Evolutionary conservation across 1,139 yeast genomes (phyloP).

Genomic region (Zygoascus sp.): DNA sequence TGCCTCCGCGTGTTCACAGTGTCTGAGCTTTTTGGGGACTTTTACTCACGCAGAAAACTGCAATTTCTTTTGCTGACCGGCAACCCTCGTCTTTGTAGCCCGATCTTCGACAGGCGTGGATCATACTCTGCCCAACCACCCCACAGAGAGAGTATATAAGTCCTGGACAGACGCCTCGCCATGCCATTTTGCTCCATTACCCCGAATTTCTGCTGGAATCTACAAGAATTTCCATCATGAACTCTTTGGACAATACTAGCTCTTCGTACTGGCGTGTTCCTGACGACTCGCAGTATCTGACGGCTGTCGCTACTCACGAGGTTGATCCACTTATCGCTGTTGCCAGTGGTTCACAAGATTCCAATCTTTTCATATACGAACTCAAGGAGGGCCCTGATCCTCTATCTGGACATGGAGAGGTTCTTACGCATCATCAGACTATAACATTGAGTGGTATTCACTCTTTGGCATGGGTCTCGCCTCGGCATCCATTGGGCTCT

Average conservation of each 20-base stretch:
- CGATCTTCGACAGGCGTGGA: not conserved
- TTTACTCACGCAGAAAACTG: not conserved
- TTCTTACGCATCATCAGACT: conserved; percentile 69
- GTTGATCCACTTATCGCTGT: conserved; percentile 53
- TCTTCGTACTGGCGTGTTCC: conserved; percentile 64
- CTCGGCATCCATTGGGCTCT: conserved; percentile 33
- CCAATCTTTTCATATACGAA: conserved; percentile 63
- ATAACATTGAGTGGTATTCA: conserved; percentile 65
- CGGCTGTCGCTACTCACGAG: conserved; percentile 49
- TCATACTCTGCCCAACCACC: not conserved
- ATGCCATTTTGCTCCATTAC: too few species aligned
- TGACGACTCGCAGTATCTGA: conserved; percentile 52
- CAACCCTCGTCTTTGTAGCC: not conserved
- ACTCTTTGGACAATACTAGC: conserved; percentile 5
- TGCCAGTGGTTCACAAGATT: conserved; percentile 51
- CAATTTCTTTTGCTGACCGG: not conserved
- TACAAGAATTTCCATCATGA: too few species aligned
- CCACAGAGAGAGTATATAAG: not conserved
- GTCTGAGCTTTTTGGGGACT: not conserved
- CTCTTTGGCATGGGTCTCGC: conserved; percentile 59
- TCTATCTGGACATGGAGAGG: conserved; percentile 14
- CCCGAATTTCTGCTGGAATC: not conserved
- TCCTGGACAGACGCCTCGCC: too few species aligned
- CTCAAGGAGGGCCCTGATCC: conserved; percentile 28
- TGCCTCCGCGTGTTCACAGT: conserved; percentile 1